phyloP scores from a whole-genome alignment of 83 land plant species.

The Picea abies region DNA sequence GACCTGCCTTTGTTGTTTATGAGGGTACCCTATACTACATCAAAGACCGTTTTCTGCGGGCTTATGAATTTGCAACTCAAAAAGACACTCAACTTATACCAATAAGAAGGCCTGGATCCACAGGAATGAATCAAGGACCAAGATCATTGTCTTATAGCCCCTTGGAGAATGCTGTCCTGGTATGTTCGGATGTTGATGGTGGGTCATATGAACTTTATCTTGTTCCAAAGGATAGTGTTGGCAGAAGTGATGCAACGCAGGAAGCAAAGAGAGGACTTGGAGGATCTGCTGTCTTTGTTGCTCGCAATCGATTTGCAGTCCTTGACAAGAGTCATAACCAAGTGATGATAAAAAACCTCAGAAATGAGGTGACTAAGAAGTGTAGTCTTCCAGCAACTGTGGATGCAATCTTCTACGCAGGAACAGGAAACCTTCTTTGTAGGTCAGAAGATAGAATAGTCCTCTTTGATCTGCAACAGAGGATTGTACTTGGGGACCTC shows the following conservation, averaged over 20 bases:
- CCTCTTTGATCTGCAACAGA: constrained; percentile 64
- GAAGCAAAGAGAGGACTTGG: too few relatives aligned
- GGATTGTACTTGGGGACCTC: constrained; percentile 58
- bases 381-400: constrained; percentile 42
- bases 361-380: constrained; percentile 69
- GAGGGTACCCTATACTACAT: constrained; percentile 58
- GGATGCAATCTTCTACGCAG: constrained; percentile 68
- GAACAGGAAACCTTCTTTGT: constrained; percentile 62
- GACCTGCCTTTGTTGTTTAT: constrained; percentile 73
- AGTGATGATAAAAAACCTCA: constrained; percentile 63
- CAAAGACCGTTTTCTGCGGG: constrained; percentile 68
- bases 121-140: constrained; percentile 68
- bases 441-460: constrained; percentile 56
- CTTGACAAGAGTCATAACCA: constrained; percentile 72
- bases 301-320: constrained; percentile 80
- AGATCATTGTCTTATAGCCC: constrained; percentile 75
- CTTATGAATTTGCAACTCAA: constrained; percentile 69
- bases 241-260: constrained; percentile 55
- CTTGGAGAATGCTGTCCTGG: constrained; percentile 73
- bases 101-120: constrained; percentile 65
- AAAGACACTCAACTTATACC: constrained; percentile 64
- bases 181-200: constrained; percentile 82
- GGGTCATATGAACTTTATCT: constrained; percentile 78
- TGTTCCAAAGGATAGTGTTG: constrained; percentile 66
- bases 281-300: constrained; percentile 74